phyloP scores from a whole-genome alignment of 805 yeast genomes.

The Kluyveromyces lactis region DNA sequence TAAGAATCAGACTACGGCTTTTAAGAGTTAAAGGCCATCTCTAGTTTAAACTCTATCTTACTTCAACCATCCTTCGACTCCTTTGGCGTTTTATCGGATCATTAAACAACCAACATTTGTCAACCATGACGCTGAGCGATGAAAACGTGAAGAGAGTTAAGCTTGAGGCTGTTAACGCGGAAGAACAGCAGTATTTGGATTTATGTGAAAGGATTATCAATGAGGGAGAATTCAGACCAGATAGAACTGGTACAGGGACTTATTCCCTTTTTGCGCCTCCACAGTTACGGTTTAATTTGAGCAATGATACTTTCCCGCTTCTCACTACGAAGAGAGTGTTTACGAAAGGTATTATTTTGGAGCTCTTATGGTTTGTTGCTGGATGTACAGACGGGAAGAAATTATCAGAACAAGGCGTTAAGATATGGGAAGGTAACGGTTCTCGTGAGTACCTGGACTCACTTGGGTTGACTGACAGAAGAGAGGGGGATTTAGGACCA shows the following conservation, averaged over 20 bases:
- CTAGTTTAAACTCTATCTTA: no score
- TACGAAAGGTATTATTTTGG: conserved; percentile 80
- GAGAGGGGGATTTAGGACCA: conserved; percentile 95
- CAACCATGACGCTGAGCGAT: no score
- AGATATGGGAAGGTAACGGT: conserved; percentile 98
- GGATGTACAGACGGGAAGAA: conserved; percentile 86
- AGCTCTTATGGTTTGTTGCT: conserved; percentile 83
- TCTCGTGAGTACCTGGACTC: conserved; percentile 83
- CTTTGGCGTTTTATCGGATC: no score
- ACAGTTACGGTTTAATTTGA: conserved; percentile 73
- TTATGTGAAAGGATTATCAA: conserved; percentile 67
- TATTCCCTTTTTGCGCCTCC: conserved; percentile 90
- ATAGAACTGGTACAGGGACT: conserved; percentile 97
- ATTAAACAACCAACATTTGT: no score
- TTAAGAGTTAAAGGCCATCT: no score
- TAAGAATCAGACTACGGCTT: no score
- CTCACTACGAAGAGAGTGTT: conserved; percentile 91
- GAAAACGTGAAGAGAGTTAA: conserved; percentile 6
- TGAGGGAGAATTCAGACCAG: conserved; percentile 87
- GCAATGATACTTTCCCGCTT: conserved; percentile 71
- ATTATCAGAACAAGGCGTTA: conserved; percentile 77
- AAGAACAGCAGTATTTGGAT: conserved; percentile 83
- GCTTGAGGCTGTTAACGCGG: conserved; percentile 30
- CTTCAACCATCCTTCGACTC: no score
- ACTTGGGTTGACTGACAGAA: conserved; percentile 67